phyloP scores from a whole-genome alignment of 2,329 filamentous ascomycete genomes.

The Penicillium sclerotigenum region DNA sequence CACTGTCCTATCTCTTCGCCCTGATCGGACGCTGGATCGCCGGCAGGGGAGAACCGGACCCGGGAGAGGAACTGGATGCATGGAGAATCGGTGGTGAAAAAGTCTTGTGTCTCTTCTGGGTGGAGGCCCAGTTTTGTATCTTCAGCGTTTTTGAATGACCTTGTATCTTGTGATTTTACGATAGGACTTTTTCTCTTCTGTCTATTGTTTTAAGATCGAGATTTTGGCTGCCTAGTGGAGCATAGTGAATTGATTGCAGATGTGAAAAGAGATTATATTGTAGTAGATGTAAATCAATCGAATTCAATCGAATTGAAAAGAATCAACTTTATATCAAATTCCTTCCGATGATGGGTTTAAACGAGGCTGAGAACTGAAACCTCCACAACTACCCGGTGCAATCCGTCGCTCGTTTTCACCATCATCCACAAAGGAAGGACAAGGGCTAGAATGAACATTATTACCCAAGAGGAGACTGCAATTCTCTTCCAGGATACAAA shows the following conservation, averaged over 20 bases:
- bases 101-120: slow-evolving; percentile 19
- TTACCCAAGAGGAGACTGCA: slow-evolving; percentile 15
- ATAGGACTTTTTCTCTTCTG: slow-evolving; percentile 3
- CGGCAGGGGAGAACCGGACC: slow-evolving; percentile 30
- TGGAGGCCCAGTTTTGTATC: slow-evolving; percentile 10
- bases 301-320: background rate
- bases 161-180: slow-evolving; percentile 10
- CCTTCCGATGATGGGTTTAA: background rate
- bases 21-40: slow-evolving; percentile 43
- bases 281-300: background rate
- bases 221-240: slow-evolving; percentile 4
- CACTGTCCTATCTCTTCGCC: slow-evolving; percentile 25
- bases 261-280: background rate
- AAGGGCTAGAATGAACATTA: background rate
- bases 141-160: slow-evolving; percentile 11
- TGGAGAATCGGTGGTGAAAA: slow-evolving; percentile 17
- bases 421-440: background rate
- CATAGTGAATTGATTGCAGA: slow-evolving; percentile 4
- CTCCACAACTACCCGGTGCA: background rate
- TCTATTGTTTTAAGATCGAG: slow-evolving; percentile 4
- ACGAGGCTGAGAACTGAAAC: background rate
- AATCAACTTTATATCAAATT: background rate
- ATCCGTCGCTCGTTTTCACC: background rate
- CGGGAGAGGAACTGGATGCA: slow-evolving; percentile 11
- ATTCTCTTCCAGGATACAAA: slow-evolving; percentile 52